These are phyloP conservation scores for Geoglossum cookeanum DNA, from an alignment of 2,329 filamentous ascomycete species.

Conservation along the genomic window DNA sequence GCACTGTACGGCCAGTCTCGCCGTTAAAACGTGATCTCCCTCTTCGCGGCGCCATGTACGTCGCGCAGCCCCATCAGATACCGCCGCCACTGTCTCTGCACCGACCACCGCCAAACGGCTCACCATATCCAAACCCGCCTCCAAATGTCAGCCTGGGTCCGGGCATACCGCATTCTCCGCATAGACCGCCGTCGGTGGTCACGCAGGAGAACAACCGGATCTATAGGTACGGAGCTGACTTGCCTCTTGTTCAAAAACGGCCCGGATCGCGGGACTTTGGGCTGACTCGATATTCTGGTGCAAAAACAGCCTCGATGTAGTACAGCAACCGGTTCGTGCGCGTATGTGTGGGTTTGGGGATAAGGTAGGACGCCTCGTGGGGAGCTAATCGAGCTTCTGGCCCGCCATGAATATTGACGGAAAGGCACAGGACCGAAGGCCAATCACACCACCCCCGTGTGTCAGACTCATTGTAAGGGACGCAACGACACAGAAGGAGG, in stretches of 20 bases:
- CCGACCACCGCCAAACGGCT: conserved; percentile 8
- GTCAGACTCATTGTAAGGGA: conserved; percentile 69
- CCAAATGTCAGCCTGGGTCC: conserved; percentile 17
- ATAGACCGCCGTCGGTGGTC: conserved; percentile 3
- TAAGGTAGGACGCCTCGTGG: conserved; percentile 40
- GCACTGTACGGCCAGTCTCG: not conserved
- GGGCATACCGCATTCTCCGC: not conserved
- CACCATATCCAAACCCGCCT: conserved; percentile 10
- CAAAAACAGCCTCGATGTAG: conserved; percentile 48
- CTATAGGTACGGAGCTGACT: conserved; percentile 4
- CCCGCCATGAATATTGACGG: conserved; percentile 5
- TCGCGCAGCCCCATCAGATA: conserved; percentile 8
- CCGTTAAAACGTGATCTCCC: conserved; percentile 1
- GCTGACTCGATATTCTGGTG: not conserved
- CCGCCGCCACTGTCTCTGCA: conserved; percentile 10
- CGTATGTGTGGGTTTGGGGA: conserved; percentile 99
- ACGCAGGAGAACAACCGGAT: conserved; percentile 4
- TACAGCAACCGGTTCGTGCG: conserved; percentile 80
- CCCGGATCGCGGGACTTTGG: not conserved
- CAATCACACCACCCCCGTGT: conserved; percentile 89
- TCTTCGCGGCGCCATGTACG: conserved; percentile 2
- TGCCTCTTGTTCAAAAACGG: not conserved
- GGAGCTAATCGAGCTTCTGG: not conserved
- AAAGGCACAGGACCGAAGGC: conserved; percentile 57
- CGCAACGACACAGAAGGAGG: conserved; percentile 52